Percentiles rank a stretch among this genome's conserved stretches.
Evolutionary conservation across 768 basidiomycete species (phyloP).

Genomic region (Phylloporus arenicola): DNA sequence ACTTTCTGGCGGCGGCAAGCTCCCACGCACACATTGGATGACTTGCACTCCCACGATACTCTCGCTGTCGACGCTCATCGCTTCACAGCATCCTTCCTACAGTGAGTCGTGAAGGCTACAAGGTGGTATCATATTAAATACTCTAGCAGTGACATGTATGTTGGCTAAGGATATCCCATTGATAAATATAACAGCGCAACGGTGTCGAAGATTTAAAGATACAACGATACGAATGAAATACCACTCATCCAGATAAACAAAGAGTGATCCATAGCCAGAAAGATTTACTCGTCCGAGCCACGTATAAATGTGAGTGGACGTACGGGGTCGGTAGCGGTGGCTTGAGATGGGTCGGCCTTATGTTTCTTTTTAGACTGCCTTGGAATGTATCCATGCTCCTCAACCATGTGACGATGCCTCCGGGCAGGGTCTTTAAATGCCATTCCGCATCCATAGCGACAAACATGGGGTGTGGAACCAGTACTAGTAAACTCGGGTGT

Average conservation of each 20-base stretch:
- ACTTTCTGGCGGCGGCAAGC: neutral
- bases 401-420: slow-evolving; percentile 54
- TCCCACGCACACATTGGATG: neutral
- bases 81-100: too few species aligned
- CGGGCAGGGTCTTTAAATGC: slow-evolving; percentile 63
- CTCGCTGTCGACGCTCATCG: neutral
- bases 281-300: slow-evolving; percentile 23
- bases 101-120: slow-evolving; percentile 15
- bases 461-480: slow-evolving; percentile 49
- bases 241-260: slow-evolving; percentile 7
- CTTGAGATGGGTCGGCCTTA: slow-evolving; percentile 31
- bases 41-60: neutral
- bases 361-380: slow-evolving; percentile 42
- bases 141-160: slow-evolving; percentile 10
- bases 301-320: slow-evolving; percentile 31
- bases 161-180: slow-evolving; percentile 6
- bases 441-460: slow-evolving; percentile 46
- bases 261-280: neutral
- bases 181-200: slow-evolving; percentile 13
- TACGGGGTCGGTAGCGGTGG: slow-evolving; percentile 21
- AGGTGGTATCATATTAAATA: slow-evolving; percentile 7
- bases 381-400: slow-evolving; percentile 47
- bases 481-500: slow-evolving; percentile 38
- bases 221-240: slow-evolving; percentile 25
- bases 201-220: slow-evolving; percentile 13